A percentile compares a stretch with the other conserved stretches of the same genome.
phyloP scores from a whole-genome alignment of 192 early-diverging fungal genomes.

The Irineochytrium annulatum region DNA sequence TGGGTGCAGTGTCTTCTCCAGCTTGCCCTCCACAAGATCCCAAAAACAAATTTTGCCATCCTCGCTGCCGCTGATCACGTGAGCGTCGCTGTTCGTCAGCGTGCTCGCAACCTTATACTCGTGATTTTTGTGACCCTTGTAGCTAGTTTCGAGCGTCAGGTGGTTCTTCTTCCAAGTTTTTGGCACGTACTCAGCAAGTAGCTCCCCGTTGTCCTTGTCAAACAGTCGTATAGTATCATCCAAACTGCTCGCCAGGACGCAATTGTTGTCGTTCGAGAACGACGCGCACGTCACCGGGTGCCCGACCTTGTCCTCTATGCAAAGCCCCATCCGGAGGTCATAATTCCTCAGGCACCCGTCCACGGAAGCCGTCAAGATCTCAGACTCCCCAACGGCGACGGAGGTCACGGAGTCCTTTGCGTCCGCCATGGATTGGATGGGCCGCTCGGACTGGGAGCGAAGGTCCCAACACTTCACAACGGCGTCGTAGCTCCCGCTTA shows the following conservation, averaged over 20 bases:
- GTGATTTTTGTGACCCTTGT: conserved; percentile 75
- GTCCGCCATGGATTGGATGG: conserved; percentile 80
- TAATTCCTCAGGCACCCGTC: conserved; percentile 81
- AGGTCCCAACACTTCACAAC: conserved; percentile 76
- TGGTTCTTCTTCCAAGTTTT: background rate
- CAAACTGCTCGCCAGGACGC: conserved; percentile 69
- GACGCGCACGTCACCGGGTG: conserved; percentile 72
- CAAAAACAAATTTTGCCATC: conserved; percentile 83
- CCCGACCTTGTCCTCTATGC: conserved; percentile 68
- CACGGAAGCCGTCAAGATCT: conserved; percentile 78
- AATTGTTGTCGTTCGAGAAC: conserved; percentile 65
- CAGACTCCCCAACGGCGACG: conserved; percentile 61
- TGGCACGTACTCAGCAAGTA: conserved; percentile 61
- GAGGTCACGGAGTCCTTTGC: conserved; percentile 83
- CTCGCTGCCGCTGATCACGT: conserved; percentile 84
- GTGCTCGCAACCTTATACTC: conserved; percentile 73
- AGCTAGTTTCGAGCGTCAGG: conserved; percentile 33
- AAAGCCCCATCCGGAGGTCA: conserved; percentile 76
- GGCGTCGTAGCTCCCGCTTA: conserved; percentile 77
- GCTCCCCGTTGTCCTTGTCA: conserved; percentile 68
- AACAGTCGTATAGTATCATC: conserved; percentile 81
- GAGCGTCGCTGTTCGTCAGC: conserved; percentile 63
- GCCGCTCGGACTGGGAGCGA: conserved; percentile 35
- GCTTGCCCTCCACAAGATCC: conserved; percentile 70
- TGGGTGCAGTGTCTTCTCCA: conserved; percentile 41